A percentile compares a stretch with the other conserved stretches of the same genome.
Evolutionary conservation across 257 asterid species (phyloP).

Genomic region (Oldenlandia corymbosa): DNA sequence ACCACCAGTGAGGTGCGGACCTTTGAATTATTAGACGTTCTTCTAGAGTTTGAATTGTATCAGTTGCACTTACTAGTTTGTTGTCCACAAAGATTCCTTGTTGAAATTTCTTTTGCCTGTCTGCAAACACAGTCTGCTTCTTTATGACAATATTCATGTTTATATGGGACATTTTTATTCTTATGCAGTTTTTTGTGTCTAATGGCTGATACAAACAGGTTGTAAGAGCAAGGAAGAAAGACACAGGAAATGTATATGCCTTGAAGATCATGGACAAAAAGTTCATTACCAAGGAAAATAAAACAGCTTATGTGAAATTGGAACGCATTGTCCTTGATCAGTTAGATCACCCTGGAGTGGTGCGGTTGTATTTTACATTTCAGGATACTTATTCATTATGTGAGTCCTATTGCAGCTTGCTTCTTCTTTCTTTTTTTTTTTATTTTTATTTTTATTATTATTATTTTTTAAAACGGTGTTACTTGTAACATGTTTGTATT

Average conservation of each 20-base stretch:
- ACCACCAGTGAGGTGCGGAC: background rate
- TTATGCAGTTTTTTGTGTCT: background rate
- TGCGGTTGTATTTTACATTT: slow-evolving; percentile 80
- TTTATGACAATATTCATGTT: background rate
- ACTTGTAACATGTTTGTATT: slow-evolving; percentile 26
- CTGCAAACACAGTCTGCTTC: background rate
- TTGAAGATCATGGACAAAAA: slow-evolving; percentile 98
- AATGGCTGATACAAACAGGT: slow-evolving; percentile 46
- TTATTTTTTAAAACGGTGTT: slow-evolving; percentile 10
- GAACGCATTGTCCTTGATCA: slow-evolving; percentile 99
- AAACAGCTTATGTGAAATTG: slow-evolving; percentile 93
- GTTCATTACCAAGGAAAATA: slow-evolving; percentile 95
- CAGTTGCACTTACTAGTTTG: background rate
- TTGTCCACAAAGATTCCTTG: background rate
- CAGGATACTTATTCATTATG: slow-evolving; percentile 94
- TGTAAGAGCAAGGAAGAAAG: slow-evolving; percentile 95
- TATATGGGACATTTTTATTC: background rate
- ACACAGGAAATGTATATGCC: slow-evolving; percentile 76
- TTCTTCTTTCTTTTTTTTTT: background rate
- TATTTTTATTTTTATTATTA: slow-evolving; percentile 11
- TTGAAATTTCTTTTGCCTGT: background rate
- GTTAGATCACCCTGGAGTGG: slow-evolving; percentile 93
- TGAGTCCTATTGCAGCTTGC: slow-evolving; percentile 37
- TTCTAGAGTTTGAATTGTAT: background rate
- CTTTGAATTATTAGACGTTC: background rate